Percentiles rank a stretch among this genome's conserved stretches.
These are phyloP conservation scores for Xylona heveae DNA, from an alignment of 495 filamentous ascomycete genomes.

Conservation along the genomic window DNA sequence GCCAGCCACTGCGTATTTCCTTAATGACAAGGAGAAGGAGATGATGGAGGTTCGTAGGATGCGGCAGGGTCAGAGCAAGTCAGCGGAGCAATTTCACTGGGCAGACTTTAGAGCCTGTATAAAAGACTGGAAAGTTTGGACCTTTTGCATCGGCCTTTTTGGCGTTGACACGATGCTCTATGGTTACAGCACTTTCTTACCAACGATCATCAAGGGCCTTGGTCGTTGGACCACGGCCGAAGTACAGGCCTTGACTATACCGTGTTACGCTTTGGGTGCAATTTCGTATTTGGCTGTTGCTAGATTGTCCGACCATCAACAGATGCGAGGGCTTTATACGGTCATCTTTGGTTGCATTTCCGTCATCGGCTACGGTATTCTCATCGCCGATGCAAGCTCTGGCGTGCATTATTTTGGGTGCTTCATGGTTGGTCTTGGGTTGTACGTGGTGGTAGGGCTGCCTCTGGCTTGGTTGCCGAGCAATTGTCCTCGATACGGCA, in stretches of 20 bases:
- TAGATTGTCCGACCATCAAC: conserved; percentile 34
- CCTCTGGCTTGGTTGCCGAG: conserved; percentile 46
- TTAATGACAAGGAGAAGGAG: conserved; percentile 35
- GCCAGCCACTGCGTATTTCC: conserved; percentile 34
- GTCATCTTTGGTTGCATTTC: conserved; percentile 33
- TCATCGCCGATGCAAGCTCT: conserved; percentile 33
- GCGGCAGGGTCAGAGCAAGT: conserved; percentile 34
- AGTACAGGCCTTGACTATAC: conserved; percentile 58
- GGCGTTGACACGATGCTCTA: conserved; percentile 55
- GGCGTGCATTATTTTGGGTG: conserved; percentile 44
- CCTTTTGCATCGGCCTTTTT: conserved; percentile 46
- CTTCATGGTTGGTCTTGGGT: conserved; percentile 3
- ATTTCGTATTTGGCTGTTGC: conserved; percentile 41
- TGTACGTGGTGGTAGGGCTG: conserved; percentile 48
- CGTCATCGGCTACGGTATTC: conserved; percentile 45
- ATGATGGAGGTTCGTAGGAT: conserved; percentile 22
- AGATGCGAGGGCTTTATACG: conserved; percentile 37
- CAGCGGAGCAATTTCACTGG: conserved; percentile 37
- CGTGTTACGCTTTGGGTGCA: conserved; percentile 46
- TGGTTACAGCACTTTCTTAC: conserved; percentile 55
- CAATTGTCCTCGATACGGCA: conserved; percentile 45
- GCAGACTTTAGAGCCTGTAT: conserved; percentile 28
- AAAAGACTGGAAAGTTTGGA: conserved; percentile 40
- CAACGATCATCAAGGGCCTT: conserved; percentile 54
- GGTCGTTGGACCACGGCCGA: conserved; percentile 36